Evolutionary conservation across 371 early-diverging fungal genomes (phyloP).

Genomic region (Saksenaea vasiformis): DNA sequence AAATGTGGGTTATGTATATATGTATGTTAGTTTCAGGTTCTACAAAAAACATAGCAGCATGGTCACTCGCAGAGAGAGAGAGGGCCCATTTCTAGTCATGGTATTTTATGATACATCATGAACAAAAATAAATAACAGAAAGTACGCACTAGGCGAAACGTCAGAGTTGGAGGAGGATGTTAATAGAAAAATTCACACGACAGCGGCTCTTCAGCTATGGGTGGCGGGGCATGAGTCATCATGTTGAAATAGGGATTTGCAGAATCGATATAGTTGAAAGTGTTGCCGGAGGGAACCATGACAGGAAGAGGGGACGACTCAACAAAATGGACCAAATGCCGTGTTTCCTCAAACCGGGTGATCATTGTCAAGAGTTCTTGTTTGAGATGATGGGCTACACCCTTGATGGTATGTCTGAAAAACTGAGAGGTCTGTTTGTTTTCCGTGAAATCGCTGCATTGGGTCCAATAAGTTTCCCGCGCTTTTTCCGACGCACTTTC

Average conservation of each 20-base stretch:
- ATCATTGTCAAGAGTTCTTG: conserved; percentile 34
- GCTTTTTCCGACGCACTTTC: conserved; percentile 24
- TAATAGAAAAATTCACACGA: background rate
- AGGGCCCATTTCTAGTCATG: too few species aligned
- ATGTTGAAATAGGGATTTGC: background rate
- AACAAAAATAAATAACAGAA: too few species aligned
- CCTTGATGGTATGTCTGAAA: conserved; percentile 54
- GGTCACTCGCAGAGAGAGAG: too few species aligned
- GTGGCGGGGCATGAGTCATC: background rate
- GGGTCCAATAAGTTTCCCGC: conserved; percentile 37
- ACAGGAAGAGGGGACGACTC: conserved; percentile 1
- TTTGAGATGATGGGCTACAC: conserved; percentile 40
- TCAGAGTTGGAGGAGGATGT: too few species aligned
- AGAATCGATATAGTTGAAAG: background rate
- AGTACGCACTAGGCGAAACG: too few species aligned
- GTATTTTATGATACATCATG: too few species aligned
- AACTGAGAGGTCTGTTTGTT: conserved; percentile 56
- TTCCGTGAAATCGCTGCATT: conserved; percentile 69
- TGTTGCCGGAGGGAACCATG: background rate
- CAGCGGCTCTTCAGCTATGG: background rate
- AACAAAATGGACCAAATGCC: conserved; percentile 4
- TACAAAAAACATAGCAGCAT: too few species aligned
- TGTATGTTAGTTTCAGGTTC: too few species aligned
- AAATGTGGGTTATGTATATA: too few species aligned
- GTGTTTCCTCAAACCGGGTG: conserved; percentile 5